Conservation (phyloP, 768 basidiomycete species). For the Chlorophyllum brunneum region DNA sequence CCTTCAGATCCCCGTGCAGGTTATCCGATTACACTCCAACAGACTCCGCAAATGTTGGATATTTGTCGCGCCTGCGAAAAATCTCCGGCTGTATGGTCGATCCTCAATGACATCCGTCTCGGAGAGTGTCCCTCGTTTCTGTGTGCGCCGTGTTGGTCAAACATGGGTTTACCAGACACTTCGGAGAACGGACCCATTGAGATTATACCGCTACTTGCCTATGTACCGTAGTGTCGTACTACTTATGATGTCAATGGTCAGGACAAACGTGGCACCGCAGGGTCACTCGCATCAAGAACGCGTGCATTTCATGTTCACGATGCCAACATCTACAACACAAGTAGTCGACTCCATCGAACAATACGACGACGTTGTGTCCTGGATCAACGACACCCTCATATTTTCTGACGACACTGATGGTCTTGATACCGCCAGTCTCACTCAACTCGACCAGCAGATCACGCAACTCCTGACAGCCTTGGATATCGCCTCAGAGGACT, state of each 20-base stretch:
- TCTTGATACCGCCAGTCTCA: conserved; percentile 33
- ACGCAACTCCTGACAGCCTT: conserved; percentile 73
- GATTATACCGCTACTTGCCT: conserved; percentile 4
- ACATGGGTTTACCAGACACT: conserved; percentile 54
- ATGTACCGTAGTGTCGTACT: conserved; percentile 3
- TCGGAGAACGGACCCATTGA: not conserved
- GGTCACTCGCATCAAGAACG: too few relatives aligned
- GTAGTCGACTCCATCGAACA: conserved; percentile 54
- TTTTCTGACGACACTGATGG: conserved; percentile 28
- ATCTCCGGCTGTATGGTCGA: conserved; percentile 63
- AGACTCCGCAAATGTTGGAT: conserved; percentile 57
- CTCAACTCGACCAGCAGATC: conserved; percentile 68
- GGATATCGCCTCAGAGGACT: conserved; percentile 86
- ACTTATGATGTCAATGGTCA: not conserved
- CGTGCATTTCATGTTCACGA: not conserved
- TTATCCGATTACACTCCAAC: conserved; percentile 67
- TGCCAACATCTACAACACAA: conserved; percentile 33
- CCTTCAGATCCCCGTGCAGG: conserved; percentile 49
- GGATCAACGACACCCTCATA: conserved; percentile 66
- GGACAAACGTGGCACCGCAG: not conserved
- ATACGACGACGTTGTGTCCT: conserved; percentile 58
- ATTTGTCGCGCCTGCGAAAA: conserved; percentile 67
- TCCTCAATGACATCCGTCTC: conserved; percentile 68
- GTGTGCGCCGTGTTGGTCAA: conserved; percentile 71
- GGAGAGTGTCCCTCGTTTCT: conserved; percentile 77